A percentile compares a stretch with the other conserved stretches of the same genome.
These are phyloP conservation scores for Gracilariopsis chorda DNA, from an alignment of 23 red algal genomes.

Conservation along the genomic window DNA sequence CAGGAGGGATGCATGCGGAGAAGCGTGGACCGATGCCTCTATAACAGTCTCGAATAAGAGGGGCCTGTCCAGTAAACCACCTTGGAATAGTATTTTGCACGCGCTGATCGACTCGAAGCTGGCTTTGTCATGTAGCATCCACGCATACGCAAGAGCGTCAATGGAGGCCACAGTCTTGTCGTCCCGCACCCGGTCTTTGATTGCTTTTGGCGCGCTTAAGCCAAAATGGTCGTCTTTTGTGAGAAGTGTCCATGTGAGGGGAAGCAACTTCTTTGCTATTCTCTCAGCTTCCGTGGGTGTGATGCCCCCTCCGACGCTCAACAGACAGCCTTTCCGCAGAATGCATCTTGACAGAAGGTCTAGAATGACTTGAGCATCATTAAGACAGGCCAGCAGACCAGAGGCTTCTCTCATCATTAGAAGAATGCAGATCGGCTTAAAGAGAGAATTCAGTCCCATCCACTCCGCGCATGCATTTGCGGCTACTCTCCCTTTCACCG, in stretches of 20 bases:
- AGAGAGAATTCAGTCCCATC: constrained; percentile 30
- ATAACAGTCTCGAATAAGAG: neutral
- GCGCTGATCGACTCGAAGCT: neutral
- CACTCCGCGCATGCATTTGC: constrained; percentile 59
- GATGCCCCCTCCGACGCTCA: neutral
- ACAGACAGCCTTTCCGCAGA: neutral
- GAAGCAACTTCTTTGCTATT: constrained; percentile 21
- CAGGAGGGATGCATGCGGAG: neutral
- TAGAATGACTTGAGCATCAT: constrained; percentile 43
- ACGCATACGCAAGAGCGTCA: neutral
- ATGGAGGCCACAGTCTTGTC: neutral
- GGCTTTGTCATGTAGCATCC: neutral
- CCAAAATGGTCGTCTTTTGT: neutral
- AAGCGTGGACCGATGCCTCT: neutral
- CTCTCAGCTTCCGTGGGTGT: constrained; percentile 5
- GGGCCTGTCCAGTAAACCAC: neutral
- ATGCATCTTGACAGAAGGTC: constrained; percentile 57
- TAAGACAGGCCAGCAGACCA: neutral
- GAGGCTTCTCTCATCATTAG: neutral
- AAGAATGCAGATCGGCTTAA: neutral
- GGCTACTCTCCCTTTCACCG: neutral
- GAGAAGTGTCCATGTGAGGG: neutral
- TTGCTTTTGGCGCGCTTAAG: neutral
- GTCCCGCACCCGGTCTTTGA: neutral
- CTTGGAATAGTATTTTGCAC: neutral